phyloP scores from a whole-genome alignment of 2,329 filamentous ascomycete genomes.

The Fusarium heterosporum region DNA sequence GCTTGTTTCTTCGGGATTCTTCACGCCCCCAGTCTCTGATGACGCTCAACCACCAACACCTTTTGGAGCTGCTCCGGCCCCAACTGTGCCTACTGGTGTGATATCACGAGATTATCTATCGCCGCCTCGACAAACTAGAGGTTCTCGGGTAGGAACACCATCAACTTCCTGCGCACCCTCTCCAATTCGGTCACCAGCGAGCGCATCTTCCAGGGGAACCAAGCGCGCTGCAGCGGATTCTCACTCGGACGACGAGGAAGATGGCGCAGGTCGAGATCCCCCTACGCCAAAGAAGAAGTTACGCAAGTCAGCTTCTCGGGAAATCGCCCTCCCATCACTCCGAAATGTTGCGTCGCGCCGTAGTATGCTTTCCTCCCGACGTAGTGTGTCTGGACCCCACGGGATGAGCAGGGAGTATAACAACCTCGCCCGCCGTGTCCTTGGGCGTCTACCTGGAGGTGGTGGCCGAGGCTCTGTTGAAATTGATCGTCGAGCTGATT shows the following conservation, averaged over 20 bases:
- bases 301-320: constrained; percentile 62
- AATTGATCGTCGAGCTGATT: constrained; percentile 22
- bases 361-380: constrained; percentile 41
- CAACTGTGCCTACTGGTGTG: constrained; percentile 31
- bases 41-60: constrained; percentile 31
- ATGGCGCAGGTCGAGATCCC: constrained; percentile 34
- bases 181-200: constrained; percentile 51
- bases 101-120: constrained; percentile 34
- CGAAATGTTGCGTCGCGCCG: constrained; percentile 47
- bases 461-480: constrained; percentile 37
- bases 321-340: constrained; percentile 54
- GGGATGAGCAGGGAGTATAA: constrained; percentile 39
- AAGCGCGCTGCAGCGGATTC: constrained; percentile 60
- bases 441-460: constrained; percentile 41
- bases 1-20: constrained; percentile 45
- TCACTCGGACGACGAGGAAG: constrained; percentile 52
- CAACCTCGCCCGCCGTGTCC: constrained; percentile 45
- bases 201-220: constrained; percentile 59
- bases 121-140: constrained; percentile 46
- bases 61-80: constrained; percentile 36
- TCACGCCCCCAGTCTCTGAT: constrained; percentile 39
- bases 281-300: constrained; percentile 61
- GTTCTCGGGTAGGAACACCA: constrained; percentile 42
- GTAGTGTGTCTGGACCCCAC: constrained; percentile 46
- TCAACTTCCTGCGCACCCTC: constrained; percentile 35